phyloP scores from a whole-genome alignment of 257 asterid species.

The Fraxinus pennsylvanica region DNA sequence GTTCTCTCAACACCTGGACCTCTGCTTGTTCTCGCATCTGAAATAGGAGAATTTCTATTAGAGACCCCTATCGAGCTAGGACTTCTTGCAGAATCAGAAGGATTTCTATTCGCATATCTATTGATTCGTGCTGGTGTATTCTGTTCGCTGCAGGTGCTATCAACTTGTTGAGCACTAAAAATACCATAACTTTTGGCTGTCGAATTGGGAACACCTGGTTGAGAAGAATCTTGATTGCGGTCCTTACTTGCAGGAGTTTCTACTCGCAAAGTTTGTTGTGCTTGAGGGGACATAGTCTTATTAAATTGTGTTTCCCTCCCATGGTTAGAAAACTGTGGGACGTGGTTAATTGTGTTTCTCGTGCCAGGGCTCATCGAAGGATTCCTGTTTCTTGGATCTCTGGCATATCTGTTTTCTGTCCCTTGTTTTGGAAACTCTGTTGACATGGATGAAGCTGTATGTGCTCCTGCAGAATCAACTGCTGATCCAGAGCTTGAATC shows the following conservation, averaged over 20 bases:
- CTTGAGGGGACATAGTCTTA: conserved; percentile 28
- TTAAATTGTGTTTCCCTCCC: conserved; percentile 33
- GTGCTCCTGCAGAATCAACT: conserved; percentile 24
- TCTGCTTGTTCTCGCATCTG: conserved; percentile 36
- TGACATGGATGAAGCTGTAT: conserved; percentile 27
- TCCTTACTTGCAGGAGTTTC: conserved; percentile 23
- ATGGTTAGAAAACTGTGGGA: conserved; percentile 19
- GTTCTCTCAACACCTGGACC: conserved; percentile 32
- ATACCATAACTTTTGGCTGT: conserved; percentile 53
- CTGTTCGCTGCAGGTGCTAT: conserved; percentile 26
- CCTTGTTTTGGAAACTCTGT: conserved; percentile 19
- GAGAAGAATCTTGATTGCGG: conserved; percentile 36
- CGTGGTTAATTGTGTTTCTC: conserved; percentile 23
- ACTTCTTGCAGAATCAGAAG: conserved; percentile 36
- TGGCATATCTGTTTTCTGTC: conserved; percentile 45
- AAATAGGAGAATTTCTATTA: conserved; percentile 23
- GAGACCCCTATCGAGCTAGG: conserved; percentile 19
- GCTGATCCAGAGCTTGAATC: conserved; percentile 14
- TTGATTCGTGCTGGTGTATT: conserved; percentile 38
- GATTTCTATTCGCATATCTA: conserved; percentile 53
- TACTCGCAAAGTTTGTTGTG: conserved; percentile 27
- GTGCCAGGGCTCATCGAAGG: conserved; percentile 29
- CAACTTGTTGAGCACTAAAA: conserved; percentile 38
- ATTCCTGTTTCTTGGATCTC: conserved; percentile 34
- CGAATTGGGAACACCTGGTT: conserved; percentile 27